Evolutionary conservation across 176 grass and related monocot species (phyloP).

Genomic region (Alloteropsis semialata): DNA sequence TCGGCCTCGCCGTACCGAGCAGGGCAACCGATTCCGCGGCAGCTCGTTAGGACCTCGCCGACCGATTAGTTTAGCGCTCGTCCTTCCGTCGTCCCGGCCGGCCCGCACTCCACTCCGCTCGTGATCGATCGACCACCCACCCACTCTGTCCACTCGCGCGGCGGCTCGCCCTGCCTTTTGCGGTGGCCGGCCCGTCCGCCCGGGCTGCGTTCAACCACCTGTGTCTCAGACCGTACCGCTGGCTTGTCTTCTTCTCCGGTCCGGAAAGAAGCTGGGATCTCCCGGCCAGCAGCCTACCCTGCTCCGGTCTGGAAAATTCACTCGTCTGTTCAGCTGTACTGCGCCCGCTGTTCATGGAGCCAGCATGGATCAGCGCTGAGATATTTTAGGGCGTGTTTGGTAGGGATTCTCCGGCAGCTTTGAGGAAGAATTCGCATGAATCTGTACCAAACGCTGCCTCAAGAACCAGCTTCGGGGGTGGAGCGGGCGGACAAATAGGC

Average conservation of each 20-base stretch:
- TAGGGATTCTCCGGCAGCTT: too few species aligned
- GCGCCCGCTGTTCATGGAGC: not conserved
- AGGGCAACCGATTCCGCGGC: not conserved
- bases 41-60: not conserved
- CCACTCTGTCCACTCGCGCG: not conserved
- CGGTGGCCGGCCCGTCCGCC: too few species aligned
- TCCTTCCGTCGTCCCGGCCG: too few species aligned
- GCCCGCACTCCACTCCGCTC: not conserved
- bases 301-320: not conserved
- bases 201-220: constrained; percentile 8
- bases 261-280: not conserved
- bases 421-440: too few species aligned
- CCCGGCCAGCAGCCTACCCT: not conserved
- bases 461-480: too few species aligned
- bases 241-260: not conserved
- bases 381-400: too few species aligned
- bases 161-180: not conserved
- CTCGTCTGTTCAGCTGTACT: not conserved
- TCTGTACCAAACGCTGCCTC: too few species aligned
- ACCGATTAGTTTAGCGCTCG: not conserved
- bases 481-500: too few species aligned
- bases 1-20: not conserved
- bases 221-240: too few species aligned
- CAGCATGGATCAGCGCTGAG: not conserved
- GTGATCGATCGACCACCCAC: not conserved